phyloP scores from a whole-genome alignment of 441 rosid species.

The Macaranga tanarius region DNA sequence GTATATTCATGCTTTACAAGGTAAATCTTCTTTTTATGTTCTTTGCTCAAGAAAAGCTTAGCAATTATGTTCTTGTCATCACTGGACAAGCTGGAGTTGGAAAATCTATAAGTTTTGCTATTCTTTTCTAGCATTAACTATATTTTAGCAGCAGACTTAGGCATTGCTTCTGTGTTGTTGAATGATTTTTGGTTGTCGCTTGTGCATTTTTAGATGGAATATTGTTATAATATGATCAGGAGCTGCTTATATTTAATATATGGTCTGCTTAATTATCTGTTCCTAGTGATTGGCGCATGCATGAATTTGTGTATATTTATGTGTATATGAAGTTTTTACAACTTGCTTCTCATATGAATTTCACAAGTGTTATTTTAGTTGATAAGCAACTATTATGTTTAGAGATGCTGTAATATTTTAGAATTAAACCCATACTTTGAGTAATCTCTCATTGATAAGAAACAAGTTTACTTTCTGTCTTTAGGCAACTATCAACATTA shows the following conservation, averaged over 20 bases:
- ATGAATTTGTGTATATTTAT: background rate
- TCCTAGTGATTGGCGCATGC: background rate
- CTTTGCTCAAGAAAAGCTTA: conserved; percentile 39
- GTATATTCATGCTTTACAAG: background rate
- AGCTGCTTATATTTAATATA: background rate
- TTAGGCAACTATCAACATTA: conserved; percentile 62
- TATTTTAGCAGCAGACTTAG: background rate
- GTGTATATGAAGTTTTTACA: background rate
- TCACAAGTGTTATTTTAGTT: background rate
- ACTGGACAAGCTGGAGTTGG: conserved; percentile 90
- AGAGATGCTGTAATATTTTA: background rate
- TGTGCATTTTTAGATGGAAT: background rate
- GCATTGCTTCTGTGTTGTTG: background rate
- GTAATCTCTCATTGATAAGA: conserved; percentile 14
- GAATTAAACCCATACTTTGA: background rate
- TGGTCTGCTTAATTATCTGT: background rate
- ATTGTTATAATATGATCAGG: background rate
- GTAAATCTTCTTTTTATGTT: conserved; percentile 14
- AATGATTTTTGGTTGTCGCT: conserved; percentile 3
- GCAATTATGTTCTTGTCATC: conserved; percentile 56
- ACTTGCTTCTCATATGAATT: conserved; percentile 1
- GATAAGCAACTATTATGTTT: background rate
- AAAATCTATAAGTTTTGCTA: conserved; percentile 65
- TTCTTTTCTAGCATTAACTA: background rate
- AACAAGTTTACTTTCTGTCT: conserved; percentile 23